phyloP scores from a whole-genome alignment of 768 basidiomycete genomes.

The Kwoniella sp. region DNA sequence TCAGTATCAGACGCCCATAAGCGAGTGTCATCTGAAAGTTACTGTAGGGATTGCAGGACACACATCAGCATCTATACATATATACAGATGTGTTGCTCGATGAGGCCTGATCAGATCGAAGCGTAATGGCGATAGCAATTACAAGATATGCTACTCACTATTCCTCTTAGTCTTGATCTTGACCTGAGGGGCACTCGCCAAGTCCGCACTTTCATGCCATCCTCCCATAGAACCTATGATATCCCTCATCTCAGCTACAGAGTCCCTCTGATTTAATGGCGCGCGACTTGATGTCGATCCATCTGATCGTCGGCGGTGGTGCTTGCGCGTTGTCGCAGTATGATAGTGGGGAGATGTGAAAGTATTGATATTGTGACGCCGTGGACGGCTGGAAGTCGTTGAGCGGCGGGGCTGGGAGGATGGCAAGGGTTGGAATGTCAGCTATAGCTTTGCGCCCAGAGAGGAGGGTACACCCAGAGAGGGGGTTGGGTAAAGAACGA shows the following conservation, averaged over 20 bases:
- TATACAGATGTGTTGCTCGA: too few relatives aligned
- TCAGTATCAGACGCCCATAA: too few relatives aligned
- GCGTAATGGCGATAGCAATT: too few relatives aligned
- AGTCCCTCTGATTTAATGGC: constrained; percentile 17
- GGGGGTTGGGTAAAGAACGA: too few relatives aligned
- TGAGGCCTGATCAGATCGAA: too few relatives aligned
- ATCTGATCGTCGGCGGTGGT: not conserved
- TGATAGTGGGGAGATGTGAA: not conserved
- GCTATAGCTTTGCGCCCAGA: too few relatives aligned
- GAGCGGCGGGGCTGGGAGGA: not conserved
- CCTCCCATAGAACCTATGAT: constrained; percentile 29
- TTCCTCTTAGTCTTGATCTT: not conserved
- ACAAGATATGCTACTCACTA: too few relatives aligned
- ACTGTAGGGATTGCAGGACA: too few relatives aligned
- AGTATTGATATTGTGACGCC: not conserved
- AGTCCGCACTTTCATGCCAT: constrained; percentile 25
- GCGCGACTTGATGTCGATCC: not conserved
- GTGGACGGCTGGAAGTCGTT: not conserved
- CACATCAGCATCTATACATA: too few relatives aligned
- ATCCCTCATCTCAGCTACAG: constrained; percentile 24
- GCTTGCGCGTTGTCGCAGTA: not conserved
- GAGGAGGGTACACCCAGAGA: too few relatives aligned
- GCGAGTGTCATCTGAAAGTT: too few relatives aligned
- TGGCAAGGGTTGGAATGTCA: not conserved
- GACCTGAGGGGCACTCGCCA: not conserved